phyloP scores from a whole-genome alignment of 1,139 yeast genomes.

The Hansenula sp. region DNA sequence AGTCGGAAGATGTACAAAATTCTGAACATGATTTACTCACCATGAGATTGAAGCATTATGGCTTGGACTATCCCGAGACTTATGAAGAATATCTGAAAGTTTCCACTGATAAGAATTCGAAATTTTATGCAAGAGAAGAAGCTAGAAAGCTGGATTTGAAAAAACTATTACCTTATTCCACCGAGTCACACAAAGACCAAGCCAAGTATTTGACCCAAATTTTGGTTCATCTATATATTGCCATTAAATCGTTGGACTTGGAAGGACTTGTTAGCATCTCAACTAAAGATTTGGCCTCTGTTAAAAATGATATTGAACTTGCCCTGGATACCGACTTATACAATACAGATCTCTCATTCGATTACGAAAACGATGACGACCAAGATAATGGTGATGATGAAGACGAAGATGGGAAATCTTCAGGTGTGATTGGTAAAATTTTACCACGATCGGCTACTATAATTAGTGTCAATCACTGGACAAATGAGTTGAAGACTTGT shows the following conservation, averaged over 20 bases:
- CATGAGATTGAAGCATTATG: conserved; percentile 44
- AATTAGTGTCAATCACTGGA: conserved; percentile 79
- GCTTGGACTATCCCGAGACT: conserved; percentile 56
- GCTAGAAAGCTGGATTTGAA: conserved; percentile 58
- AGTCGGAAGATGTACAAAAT: conserved; percentile 4
- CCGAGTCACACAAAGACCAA: conserved; percentile 67
- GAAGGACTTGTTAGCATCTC: conserved; percentile 70
- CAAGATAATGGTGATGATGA: conserved; percentile 41
- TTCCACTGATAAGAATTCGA: conserved; percentile 48
- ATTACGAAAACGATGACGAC: conserved; percentile 40
- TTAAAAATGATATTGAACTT: conserved; percentile 41
- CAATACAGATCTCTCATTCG: conserved; percentile 33
- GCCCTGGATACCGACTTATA: conserved; percentile 52
- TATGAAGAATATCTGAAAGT: conserved; percentile 34
- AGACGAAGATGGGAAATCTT: conserved; percentile 32
- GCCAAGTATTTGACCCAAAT: conserved; percentile 77
- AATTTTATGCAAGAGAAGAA: conserved; percentile 50
- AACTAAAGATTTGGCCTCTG: conserved; percentile 50
- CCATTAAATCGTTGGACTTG: conserved; percentile 71
- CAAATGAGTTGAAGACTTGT: conserved; percentile 81
- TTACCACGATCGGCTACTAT: conserved; percentile 71
- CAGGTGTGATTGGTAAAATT: conserved; percentile 49
- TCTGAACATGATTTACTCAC: conserved; percentile 18
- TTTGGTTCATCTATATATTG: conserved; percentile 72
- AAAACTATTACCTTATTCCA: conserved; percentile 67